A percentile compares a stretch with the other conserved stretches of the same genome.
These are phyloP conservation scores for Wickerhamomyces strasburgensis DNA, from an alignment of 805 yeast species.

Conservation along the genomic window DNA sequence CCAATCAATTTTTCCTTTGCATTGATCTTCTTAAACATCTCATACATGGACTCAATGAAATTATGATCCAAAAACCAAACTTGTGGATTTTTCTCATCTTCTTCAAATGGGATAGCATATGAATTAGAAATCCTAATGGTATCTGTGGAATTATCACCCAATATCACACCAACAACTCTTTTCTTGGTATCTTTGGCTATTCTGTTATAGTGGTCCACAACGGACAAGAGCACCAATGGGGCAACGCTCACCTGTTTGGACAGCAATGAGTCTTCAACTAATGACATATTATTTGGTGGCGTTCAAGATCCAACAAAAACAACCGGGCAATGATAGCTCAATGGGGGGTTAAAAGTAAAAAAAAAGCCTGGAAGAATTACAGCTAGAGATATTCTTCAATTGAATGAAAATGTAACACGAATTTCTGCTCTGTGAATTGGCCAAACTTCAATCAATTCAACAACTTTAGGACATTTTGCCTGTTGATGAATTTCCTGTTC, in stretches of 20 bases:
- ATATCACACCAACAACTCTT: conserved; percentile 89
- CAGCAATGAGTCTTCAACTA: conserved; percentile 20
- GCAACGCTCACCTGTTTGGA: conserved; percentile 79
- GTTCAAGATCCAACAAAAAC: too few relatives aligned
- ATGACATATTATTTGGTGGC: conserved; percentile 9
- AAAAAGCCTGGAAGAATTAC: too few relatives aligned
- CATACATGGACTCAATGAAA: conserved; percentile 92
- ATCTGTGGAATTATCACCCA: conserved; percentile 65
- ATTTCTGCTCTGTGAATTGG: too few relatives aligned
- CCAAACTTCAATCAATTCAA: too few relatives aligned
- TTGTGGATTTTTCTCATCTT: conserved; percentile 82
- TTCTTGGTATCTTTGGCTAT: conserved; percentile 68
- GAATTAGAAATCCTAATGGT: conserved; percentile 78
- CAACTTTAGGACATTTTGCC: too few relatives aligned
- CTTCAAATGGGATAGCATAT: conserved; percentile 97
- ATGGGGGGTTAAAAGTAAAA: too few relatives aligned
- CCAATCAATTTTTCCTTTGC: conserved; percentile 96
- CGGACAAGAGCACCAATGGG: conserved; percentile 89
- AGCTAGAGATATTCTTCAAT: too few relatives aligned
- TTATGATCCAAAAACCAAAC: conserved; percentile 98
- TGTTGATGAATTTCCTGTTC: too few relatives aligned
- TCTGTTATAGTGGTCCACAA: conserved; percentile 92
- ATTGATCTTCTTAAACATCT: conserved; percentile 95
- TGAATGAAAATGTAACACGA: too few relatives aligned
- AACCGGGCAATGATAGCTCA: too few relatives aligned